Evolutionary conservation across 2,329 filamentous ascomycete genomes (phyloP), one percentile per base, ranked within the genome.

Genomic region (Penicillium sp.): DNA sequence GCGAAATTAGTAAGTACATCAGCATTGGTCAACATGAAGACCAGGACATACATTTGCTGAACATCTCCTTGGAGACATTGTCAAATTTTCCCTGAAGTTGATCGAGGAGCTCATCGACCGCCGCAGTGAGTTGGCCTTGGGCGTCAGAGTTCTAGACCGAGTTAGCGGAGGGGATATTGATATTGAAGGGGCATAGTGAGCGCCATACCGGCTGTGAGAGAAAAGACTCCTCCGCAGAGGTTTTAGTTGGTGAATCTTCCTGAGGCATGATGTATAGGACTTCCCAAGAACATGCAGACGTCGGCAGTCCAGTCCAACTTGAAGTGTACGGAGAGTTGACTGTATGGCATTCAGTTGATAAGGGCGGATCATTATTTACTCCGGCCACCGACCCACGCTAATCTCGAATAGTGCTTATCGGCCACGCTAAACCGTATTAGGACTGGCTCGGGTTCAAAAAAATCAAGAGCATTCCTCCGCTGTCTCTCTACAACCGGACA

Each of bases 71-170:
- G 9, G 91, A 96, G 5, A 96, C 87, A 13, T 85, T 86, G 21
- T 90, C 87, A 73, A 96, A 96, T 73, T 96, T 96, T 74, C 86
- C 88, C 51, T 90, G 90, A 0, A 97, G 79, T 46, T 91, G 88
- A 71, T 93, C 91, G 4, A 97, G 80, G 3, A 97, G 83, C 42
- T 96, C 91, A 66, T 97, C 93, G 1, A 97, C 88, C 1, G 92
- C 90, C 4, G 85, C 86, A 2, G 87, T 87, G 55, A 96, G 68
- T 59, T 74, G 83, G 70, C 93, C 71, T 54, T 74, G 72, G 6
- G 73, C 63, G 50, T 71, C 71, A 31, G 70, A 61, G 57, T 63
- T 65, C 66, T 70, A 48, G 31, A 22, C 35, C 33, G 29, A 35
- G 31, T 61, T 43, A 63, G 58, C 47, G 26, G 31, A 33, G 22